Conservation (phyloP, 2,329 filamentous ascomycete genomes). For the Paraconiothyrium sp. region DNA sequence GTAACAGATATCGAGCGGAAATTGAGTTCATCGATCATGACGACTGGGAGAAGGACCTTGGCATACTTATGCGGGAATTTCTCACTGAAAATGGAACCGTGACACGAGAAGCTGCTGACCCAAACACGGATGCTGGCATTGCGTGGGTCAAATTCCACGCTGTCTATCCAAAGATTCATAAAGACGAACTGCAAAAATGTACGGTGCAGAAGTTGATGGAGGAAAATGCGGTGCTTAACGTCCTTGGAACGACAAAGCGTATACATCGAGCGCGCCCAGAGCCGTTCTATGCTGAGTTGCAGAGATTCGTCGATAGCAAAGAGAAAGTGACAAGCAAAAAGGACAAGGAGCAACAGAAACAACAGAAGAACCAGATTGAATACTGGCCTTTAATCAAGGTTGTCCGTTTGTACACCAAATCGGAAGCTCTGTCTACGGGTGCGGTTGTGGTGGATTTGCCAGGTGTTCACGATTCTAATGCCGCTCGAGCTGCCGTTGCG, state of each 20-base stretch:
- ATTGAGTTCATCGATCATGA: constrained; percentile 65
- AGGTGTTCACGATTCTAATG: constrained; percentile 68
- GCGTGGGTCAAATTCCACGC: constrained; percentile 63
- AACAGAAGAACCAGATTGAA: constrained; percentile 41
- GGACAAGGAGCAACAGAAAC: constrained; percentile 37
- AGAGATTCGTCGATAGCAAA: constrained; percentile 65
- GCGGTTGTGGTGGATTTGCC: constrained; percentile 68
- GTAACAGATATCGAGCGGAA: constrained; percentile 61
- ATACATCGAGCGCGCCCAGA: constrained; percentile 51
- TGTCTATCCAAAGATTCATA: constrained; percentile 57
- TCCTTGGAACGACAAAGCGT: constrained; percentile 59
- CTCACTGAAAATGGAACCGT: constrained; percentile 52
- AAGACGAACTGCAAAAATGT: constrained; percentile 50
- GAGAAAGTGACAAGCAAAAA: constrained; percentile 55
- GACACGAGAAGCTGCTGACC: constrained; percentile 48
- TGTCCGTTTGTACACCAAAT: constrained; percentile 62
- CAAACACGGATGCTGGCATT: constrained; percentile 59
- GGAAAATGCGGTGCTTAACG: constrained; percentile 47
- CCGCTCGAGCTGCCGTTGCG: constrained; percentile 67
- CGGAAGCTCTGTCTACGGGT: constrained; percentile 62
- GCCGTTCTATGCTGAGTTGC: constrained; percentile 58
- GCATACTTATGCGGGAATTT: constrained; percentile 60
- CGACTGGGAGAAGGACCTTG: constrained; percentile 65
- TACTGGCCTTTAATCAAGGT: constrained; percentile 65
- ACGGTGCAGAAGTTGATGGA: constrained; percentile 55